Evolutionary conservation across 1,284 basidiomycete species (phyloP).

Genomic region (Rhodotorula sp.): DNA sequence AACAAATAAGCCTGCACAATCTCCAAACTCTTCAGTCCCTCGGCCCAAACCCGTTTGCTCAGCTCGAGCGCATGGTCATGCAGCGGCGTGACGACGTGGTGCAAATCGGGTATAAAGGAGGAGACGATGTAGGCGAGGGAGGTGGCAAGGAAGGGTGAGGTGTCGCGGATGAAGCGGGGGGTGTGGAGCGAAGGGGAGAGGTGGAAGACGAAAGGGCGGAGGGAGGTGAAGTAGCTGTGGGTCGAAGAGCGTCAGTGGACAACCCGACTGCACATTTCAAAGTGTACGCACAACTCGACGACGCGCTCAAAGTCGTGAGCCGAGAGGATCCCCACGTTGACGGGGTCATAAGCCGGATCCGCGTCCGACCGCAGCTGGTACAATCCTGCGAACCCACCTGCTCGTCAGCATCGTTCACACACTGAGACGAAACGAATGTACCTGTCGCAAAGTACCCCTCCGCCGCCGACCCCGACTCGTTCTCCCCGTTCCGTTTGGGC

Average conservation of each 20-base stretch:
- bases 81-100: constrained; percentile 15
- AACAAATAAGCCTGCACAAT: constrained; percentile 36
- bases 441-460: constrained; percentile 24
- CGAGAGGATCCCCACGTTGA: constrained; percentile 28
- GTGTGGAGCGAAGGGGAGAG: constrained; percentile 30
- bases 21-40: constrained; percentile 34
- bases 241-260: not conserved
- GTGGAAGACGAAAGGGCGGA: constrained; percentile 28
- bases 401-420: not conserved
- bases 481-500: not conserved
- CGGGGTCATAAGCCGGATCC: constrained; percentile 26
- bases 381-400: not conserved
- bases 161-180: constrained; percentile 29
- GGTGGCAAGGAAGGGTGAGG: constrained; percentile 37
- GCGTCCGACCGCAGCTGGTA: constrained; percentile 29
- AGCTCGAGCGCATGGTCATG: constrained; percentile 21
- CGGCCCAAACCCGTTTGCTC: constrained; percentile 22
- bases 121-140: constrained; percentile 21
- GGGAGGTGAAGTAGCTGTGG: constrained; percentile 28
- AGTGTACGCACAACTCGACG: constrained; percentile 21
- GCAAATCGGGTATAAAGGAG: constrained; percentile 13
- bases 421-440: not conserved
- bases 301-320: constrained; percentile 24
- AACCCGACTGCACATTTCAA: too few relatives aligned
- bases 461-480: not conserved